These are phyloP conservation scores for Thuidium tamariscinum DNA, from an alignment of 225 moss, liverwort and hornwort genomes.

Conservation along the genomic window DNA sequence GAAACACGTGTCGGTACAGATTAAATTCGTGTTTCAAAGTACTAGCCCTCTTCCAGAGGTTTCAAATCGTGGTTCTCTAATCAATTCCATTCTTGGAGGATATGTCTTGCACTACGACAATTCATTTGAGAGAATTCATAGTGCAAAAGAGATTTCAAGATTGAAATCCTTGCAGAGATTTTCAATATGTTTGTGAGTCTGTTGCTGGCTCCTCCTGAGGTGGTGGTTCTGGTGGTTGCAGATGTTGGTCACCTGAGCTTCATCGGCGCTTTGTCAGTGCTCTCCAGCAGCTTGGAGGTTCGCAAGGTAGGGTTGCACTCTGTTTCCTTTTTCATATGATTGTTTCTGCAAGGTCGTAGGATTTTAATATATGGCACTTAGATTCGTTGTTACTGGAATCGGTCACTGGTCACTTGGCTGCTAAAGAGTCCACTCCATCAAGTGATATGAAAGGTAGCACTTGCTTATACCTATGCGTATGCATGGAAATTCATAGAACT, in stretches of 20 bases:
- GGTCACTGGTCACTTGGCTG: background rate
- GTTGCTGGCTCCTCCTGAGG: background rate
- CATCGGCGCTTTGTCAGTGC: conserved; percentile 94
- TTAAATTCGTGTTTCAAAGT: background rate
- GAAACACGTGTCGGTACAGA: too few species aligned
- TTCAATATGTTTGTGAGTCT: background rate
- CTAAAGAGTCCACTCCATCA: background rate
- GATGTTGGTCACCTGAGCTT: conserved; percentile 99
- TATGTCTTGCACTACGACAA: background rate
- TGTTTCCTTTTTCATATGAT: background rate
- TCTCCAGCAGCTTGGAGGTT: conserved; percentile 93
- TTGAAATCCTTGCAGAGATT: background rate
- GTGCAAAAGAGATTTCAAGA: background rate
- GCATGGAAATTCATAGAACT: background rate
- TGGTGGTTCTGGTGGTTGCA: conserved; percentile 8
- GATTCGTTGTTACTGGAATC: background rate
- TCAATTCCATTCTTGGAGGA: background rate
- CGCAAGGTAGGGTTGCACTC: conserved; percentile 39
- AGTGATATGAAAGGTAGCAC: background rate
- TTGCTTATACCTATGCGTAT: background rate
- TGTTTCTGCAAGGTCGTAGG: background rate
- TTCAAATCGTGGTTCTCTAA: background rate
- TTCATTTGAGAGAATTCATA: background rate
- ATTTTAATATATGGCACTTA: background rate
- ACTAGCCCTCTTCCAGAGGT: background rate